phyloP scores from a whole-genome alignment of 2,329 filamentous ascomycete species.

The Monilinia polystroma region DNA sequence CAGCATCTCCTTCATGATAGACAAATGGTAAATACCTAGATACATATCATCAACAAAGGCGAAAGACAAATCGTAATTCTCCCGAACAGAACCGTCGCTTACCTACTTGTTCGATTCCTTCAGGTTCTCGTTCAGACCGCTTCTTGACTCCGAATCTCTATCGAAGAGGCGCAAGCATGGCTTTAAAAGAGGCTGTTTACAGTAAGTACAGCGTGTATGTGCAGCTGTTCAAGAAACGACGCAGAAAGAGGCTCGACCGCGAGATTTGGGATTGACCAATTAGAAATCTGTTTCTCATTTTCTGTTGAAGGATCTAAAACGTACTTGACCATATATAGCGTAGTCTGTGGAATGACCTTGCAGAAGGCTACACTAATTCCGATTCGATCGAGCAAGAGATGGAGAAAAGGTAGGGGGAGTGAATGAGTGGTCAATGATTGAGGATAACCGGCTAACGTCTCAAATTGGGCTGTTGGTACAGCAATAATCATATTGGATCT shows the following conservation, averaged over 20 bases:
- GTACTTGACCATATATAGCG: background rate
- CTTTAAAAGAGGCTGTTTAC: background rate
- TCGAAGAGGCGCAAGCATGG: background rate
- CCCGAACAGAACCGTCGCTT: slow-evolving; percentile 4
- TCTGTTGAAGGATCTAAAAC: slow-evolving; percentile 5
- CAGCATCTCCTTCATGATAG: background rate
- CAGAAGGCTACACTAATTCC: slow-evolving; percentile 4
- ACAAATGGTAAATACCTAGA: no score
- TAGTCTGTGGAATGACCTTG: background rate
- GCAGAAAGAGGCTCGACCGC: slow-evolving; percentile 12
- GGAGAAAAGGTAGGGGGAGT: slow-evolving; percentile 15
- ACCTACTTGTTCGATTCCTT: background rate
- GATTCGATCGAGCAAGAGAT: slow-evolving; percentile 1
- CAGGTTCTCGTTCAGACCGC: slow-evolving; percentile 3
- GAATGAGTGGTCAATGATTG: background rate
- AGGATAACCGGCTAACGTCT: no score
- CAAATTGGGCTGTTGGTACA: slow-evolving; percentile 11
- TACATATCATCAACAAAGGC: slow-evolving; percentile 1
- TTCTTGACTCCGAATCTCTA: background rate
- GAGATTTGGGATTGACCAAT: background rate
- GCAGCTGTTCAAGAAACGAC: slow-evolving; percentile 10
- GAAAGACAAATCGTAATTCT: background rate
- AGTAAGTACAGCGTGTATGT: background rate
- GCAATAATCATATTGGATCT: slow-evolving; percentile 8
- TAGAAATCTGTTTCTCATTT: background rate